Percentiles rank a stretch among this genome's conserved stretches.
phyloP scores from a whole-genome alignment of 345 rosid species.

The Brassica incana region DNA sequence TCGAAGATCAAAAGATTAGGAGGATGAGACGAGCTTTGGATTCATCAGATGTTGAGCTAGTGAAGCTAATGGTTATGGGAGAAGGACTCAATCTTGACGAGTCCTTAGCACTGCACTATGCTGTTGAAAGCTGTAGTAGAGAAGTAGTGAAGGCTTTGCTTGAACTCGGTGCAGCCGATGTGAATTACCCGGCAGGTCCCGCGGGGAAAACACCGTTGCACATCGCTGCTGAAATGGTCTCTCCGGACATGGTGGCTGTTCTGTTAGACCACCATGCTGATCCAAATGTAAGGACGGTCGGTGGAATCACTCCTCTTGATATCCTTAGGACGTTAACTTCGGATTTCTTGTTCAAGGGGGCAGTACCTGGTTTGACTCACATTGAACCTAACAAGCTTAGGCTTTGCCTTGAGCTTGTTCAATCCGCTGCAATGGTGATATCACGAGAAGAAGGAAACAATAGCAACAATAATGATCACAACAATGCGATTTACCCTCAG shows the following conservation, averaged over 20 bases:
- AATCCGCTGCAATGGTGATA: conserved; percentile 94
- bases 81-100: conserved; percentile 98
- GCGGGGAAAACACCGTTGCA: conserved; percentile 93
- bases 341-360: conserved; percentile 98
- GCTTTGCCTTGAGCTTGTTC: conserved; percentile 98
- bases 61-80: conserved; percentile 99
- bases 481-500: conserved; percentile 57
- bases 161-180: conserved; percentile 97
- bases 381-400: conserved; percentile 95
- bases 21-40: conserved; percentile 94
- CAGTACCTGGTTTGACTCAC: conserved; percentile 91
- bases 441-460: conserved; percentile 93
- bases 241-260: conserved; percentile 98
- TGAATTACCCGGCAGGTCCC: conserved; percentile 89
- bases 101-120: conserved; percentile 89
- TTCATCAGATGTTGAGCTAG: conserved; percentile 91
- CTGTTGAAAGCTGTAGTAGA: conserved; percentile 94
- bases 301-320: conserved; percentile 92
- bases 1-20: conserved; percentile 94
- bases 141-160: conserved; percentile 98
- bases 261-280: conserved; percentile 95
- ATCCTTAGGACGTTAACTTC: conserved; percentile 95
- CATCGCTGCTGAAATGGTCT: conserved; percentile 96
- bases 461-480: conserved; percentile 51
- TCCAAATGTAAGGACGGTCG: conserved; percentile 89